These are phyloP conservation scores for Solanum hybrid DNA, from an alignment of 305 asterid species.

Conservation along the genomic window DNA sequence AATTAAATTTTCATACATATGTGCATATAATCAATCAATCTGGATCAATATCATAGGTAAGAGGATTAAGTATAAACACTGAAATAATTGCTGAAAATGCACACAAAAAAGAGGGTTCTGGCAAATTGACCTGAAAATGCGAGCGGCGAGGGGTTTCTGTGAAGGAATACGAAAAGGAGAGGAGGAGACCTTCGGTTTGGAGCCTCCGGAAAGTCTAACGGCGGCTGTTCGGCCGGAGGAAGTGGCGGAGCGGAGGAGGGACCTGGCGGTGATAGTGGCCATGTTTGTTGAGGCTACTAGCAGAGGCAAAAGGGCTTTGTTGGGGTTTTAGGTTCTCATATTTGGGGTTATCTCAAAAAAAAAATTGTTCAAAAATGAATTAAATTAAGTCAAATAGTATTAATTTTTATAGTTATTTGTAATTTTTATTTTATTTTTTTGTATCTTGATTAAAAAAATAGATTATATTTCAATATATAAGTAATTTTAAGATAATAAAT, in stretches of 20 bases:
- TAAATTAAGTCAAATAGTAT: not conserved
- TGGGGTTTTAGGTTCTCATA: not conserved
- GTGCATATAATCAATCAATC: not conserved
- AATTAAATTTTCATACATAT: not conserved
- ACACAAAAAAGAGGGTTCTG: not conserved
- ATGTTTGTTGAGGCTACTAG: slow-evolving; percentile 16
- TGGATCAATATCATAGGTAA: not conserved
- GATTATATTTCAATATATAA: not conserved
- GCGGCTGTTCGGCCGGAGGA: not conserved
- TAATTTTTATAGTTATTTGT: not conserved
- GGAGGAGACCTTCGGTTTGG: slow-evolving; percentile 34
- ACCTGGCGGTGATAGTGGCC: slow-evolving; percentile 64
- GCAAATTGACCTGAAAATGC: slow-evolving; percentile 53
- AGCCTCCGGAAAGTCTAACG: slow-evolving; percentile 23
- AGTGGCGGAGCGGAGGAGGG: slow-evolving; percentile 49
- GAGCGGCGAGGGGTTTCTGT: slow-evolving; percentile 55
- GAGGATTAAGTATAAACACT: not conserved
- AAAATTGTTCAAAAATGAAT: not conserved
- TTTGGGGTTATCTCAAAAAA: not conserved
- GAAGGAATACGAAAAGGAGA: slow-evolving; percentile 54
- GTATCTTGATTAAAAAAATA: not conserved
- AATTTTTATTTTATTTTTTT: not conserved
- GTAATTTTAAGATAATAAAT: not conserved
- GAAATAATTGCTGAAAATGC: not conserved
- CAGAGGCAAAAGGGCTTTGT: slow-evolving; percentile 1